Evolutionary conservation across 139 green algal species (phyloP).

Genomic region (Micractinium conductrix): DNA sequence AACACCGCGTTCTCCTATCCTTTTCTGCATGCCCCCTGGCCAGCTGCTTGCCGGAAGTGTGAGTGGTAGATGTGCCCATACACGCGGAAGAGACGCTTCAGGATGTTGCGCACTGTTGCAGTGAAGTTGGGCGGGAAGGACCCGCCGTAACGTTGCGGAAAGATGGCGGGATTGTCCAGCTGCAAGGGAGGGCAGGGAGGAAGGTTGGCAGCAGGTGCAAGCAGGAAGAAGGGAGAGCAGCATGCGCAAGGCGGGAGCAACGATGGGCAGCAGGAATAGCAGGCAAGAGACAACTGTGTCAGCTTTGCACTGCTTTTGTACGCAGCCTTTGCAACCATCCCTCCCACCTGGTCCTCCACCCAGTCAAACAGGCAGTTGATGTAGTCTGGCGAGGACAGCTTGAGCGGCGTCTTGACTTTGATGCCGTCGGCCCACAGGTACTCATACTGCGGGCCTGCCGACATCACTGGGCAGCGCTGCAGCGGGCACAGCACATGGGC

Average conservation of each 20-base stretch:
- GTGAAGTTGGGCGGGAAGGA: slow-evolving; percentile 92
- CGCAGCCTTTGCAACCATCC: too few species aligned
- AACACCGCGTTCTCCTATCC: neutral
- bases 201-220: neutral
- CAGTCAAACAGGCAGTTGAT: slow-evolving; percentile 97
- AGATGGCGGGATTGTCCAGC: slow-evolving; percentile 91
- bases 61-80: slow-evolving; percentile 99
- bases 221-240: neutral
- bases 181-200: slow-evolving; percentile 36
- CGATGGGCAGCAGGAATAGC: neutral
- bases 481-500: neutral
- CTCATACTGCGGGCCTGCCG: slow-evolving; percentile 95
- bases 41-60: slow-evolving; percentile 82
- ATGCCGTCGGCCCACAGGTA: slow-evolving; percentile 98
- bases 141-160: slow-evolving; percentile 86
- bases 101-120: slow-evolving; percentile 86
- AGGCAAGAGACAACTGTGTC: neutral
- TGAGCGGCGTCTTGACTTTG: slow-evolving; percentile 93
- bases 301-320: neutral
- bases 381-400: slow-evolving; percentile 95
- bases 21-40: neutral
- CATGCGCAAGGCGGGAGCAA: neutral
- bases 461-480: slow-evolving; percentile 93
- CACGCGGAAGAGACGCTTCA: slow-evolving; percentile 98
- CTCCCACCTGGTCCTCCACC: slow-evolving; percentile 91